phyloP scores from a whole-genome alignment of 331 rosid species.

The Malus hybrid region DNA sequence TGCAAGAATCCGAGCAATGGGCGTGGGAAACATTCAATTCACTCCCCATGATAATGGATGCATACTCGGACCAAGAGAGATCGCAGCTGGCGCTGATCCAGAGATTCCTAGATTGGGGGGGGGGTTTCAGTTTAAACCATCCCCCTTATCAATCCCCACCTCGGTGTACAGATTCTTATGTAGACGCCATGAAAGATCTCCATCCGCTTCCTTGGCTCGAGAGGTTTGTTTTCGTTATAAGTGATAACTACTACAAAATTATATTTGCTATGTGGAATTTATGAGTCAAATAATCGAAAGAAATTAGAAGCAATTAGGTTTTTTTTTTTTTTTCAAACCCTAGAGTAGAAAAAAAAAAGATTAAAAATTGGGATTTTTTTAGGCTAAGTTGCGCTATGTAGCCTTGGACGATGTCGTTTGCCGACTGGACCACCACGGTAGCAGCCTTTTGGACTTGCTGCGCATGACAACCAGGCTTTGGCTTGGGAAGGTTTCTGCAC shows the following conservation, averaged over 20 bases:
- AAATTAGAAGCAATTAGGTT: too few species aligned
- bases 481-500: too few species aligned
- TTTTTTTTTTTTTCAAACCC: too few species aligned
- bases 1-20: conserved; percentile 98
- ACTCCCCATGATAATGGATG: conserved; percentile 70
- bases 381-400: too few species aligned
- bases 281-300: too few species aligned
- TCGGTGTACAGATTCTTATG: conserved; percentile 68
- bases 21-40: conserved; percentile 94
- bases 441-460: too few species aligned
- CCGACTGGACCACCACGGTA: too few species aligned
- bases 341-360: too few species aligned
- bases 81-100: conserved; percentile 83
- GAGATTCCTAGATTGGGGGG: conserved; percentile 80
- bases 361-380: too few species aligned
- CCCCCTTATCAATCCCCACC: conserved; percentile 91
- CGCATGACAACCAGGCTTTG: too few species aligned
- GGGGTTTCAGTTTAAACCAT: conserved; percentile 80
- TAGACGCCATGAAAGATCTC: conserved; percentile 83
- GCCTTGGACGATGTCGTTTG: too few species aligned
- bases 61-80: conserved; percentile 88
- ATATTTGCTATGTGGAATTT: too few species aligned
- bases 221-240: conserved; percentile 88
- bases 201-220: conserved; percentile 98
- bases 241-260: conserved; percentile 69